Evolutionary conservation across 805 yeast genomes (phyloP).

Genomic region (Debaryomyces tyrocola): DNA sequence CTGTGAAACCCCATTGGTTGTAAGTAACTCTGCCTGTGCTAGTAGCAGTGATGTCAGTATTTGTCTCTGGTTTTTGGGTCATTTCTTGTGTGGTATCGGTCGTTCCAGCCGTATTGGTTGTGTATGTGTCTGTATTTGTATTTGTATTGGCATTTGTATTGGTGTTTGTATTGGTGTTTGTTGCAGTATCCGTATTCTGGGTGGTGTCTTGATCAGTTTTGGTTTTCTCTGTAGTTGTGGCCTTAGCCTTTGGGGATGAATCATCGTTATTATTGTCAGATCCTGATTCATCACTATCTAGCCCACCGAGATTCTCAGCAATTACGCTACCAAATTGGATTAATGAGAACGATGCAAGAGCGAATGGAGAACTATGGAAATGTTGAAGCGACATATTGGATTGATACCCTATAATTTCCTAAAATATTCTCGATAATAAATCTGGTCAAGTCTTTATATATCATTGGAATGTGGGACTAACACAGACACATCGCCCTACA

Average conservation of each 20-base stretch:
- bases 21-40: constrained; percentile 17
- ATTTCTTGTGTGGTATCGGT: constrained; percentile 6
- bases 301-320: constrained; percentile 14
- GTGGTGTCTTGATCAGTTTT: constrained; percentile 2
- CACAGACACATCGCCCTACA: too few species aligned
- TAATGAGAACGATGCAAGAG: constrained; percentile 5
- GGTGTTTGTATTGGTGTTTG: background rate
- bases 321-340: constrained; percentile 8
- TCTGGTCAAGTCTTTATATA: too few species aligned
- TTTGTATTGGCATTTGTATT: background rate
- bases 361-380: constrained; percentile 3
- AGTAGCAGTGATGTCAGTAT: constrained; percentile 10
- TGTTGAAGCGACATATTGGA: constrained; percentile 16
- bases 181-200: constrained; percentile 7
- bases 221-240: constrained; percentile 1
- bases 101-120: constrained; percentile 10
- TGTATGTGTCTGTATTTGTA: constrained; percentile 6
- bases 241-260: background rate
- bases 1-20: constrained; percentile 45
- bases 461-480: too few species aligned
- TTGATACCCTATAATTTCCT: background rate
- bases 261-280: background rate
- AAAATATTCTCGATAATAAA: too few species aligned
- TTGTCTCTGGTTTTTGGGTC: constrained; percentile 8
- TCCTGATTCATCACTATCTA: constrained; percentile 9